Conservation (phyloP, 2,329 filamentous ascomycete species). For the Ilyonectria sp. region DNA sequence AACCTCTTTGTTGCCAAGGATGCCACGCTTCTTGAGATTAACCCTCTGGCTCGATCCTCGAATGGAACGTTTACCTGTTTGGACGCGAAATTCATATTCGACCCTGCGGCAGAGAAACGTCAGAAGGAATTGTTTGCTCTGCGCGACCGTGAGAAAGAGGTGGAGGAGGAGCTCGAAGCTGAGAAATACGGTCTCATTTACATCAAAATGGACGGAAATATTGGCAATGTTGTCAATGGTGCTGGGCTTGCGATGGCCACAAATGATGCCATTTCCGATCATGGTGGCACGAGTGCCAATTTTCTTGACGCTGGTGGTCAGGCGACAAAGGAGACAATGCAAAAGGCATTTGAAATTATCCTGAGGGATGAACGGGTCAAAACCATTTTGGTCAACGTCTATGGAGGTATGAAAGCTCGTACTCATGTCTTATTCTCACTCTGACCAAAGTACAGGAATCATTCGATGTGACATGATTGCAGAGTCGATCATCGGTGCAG, state of each 20-base stretch:
- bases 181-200: constrained; percentile 82
- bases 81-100: constrained; percentile 60
- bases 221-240: constrained; percentile 89
- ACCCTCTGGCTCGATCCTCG: constrained; percentile 52
- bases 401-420: constrained; percentile 48
- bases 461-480: constrained; percentile 65
- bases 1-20: constrained; percentile 61
- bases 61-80: constrained; percentile 46
- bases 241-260: constrained; percentile 93
- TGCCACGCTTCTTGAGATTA: constrained; percentile 61
- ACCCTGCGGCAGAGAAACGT: constrained; percentile 60
- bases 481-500: constrained; percentile 60
- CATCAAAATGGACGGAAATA: constrained; percentile 72
- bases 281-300: constrained; percentile 80
- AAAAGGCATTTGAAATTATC: constrained; percentile 81
- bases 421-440: no score
- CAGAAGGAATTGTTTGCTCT: constrained; percentile 57
- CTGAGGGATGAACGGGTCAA: constrained; percentile 79
- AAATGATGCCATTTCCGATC: constrained; percentile 79
- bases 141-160: constrained; percentile 52
- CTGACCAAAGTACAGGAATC: constrained; percentile 52
- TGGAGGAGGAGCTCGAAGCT: constrained; percentile 53
- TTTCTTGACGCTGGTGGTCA: constrained; percentile 93
- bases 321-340: constrained; percentile 85
- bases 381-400: constrained; percentile 74